Base-by-base conservation (phyloP, 176 grass and related monocot genomes). In the Rhipidocladum racemiflorum region DNA sequence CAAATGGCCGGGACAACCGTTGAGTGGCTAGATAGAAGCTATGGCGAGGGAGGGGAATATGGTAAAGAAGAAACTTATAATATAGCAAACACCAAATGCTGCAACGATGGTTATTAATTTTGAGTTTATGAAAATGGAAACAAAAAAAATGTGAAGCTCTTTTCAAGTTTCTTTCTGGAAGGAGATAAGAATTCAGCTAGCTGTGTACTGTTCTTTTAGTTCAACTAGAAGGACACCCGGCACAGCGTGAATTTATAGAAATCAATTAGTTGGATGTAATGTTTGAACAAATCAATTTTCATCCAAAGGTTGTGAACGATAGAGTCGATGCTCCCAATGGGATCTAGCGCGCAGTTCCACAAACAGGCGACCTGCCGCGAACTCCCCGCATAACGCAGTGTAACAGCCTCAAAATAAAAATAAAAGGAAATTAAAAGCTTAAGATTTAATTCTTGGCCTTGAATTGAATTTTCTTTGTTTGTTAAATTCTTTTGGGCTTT, bases 331-430 rank as follows among this genome's bases (percentile, higher is more conserved):
- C 65, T 61, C 1, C 23, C 69, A 6, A 30, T 75, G 40, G 65
- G 75, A 48, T 51, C 49, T 50, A 77, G 66, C n/a, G n/a, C n/a
- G n/a, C 50, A 85, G 87, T 77, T 89, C 87, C 34, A 67, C 68
- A 18, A 90, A 88, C 86, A 81, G 82, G 70, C 75, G 88, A 67
- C 39, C 64, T 74, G 82, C 35, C 30, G 46, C 57, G 35, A 89
- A 86, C 65, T 63, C 83, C 24, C 48, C 70, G 3, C 76, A 89
- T 70, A 89, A 81, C 3, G 16, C 53, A 24, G 62, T 84, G n/a
- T n/a, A n/a, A n/a, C n/a, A n/a, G n/a, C n/a, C n/a, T n/a, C n/a
- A n/a, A n/a, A n/a, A n/a, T n/a, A n/a, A n/a, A n/a, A n/a, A n/a
- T n/a, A n/a, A n/a, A n/a, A n/a, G n/a, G n/a, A n/a, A n/a, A n/a